Percentiles rank a stretch among this genome's conserved stretches.
Evolutionary conservation across 192 early-diverging fungal genomes (phyloP).

Genomic region (Mortierella alpina): DNA sequence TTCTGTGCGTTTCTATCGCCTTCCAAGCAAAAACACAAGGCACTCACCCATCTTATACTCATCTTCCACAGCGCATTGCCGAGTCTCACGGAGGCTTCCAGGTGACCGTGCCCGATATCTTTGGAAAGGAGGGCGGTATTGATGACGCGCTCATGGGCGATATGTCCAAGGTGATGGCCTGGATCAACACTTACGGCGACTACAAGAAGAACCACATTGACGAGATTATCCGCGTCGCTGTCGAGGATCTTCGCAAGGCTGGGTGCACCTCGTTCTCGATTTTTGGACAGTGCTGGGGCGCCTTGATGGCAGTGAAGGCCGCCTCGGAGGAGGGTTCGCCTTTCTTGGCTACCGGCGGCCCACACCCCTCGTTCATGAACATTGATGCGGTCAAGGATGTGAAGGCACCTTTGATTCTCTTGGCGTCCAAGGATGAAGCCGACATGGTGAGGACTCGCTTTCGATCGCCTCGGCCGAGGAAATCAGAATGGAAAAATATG

Average conservation of each 20-base stretch:
- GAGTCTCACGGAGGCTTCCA: constrained; percentile 62
- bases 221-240: constrained; percentile 25
- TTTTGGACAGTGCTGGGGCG: constrained; percentile 82
- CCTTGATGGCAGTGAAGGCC: constrained; percentile 63
- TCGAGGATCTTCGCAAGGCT: constrained; percentile 53
- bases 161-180: constrained; percentile 46
- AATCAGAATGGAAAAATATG: neutral
- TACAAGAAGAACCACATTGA: constrained; percentile 34
- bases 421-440: constrained; percentile 74
- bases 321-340: constrained; percentile 56
- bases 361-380: constrained; percentile 73
- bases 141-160: constrained; percentile 35
- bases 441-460: constrained; percentile 58
- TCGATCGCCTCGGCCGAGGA: neutral
- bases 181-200: constrained; percentile 43
- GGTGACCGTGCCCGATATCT: constrained; percentile 75
- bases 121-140: constrained; percentile 59
- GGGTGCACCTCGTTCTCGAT: constrained; percentile 61
- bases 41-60: neutral
- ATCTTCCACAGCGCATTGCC: constrained; percentile 35
- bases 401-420: constrained; percentile 67
- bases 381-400: constrained; percentile 60
- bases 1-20: neutral
- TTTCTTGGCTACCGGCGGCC: constrained; percentile 61
- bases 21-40: neutral